Evolutionary conservation across 495 filamentous ascomycete species (phyloP), one percentile per base, ranked within the genome.

Genomic region (Entonaema liquescens): DNA sequence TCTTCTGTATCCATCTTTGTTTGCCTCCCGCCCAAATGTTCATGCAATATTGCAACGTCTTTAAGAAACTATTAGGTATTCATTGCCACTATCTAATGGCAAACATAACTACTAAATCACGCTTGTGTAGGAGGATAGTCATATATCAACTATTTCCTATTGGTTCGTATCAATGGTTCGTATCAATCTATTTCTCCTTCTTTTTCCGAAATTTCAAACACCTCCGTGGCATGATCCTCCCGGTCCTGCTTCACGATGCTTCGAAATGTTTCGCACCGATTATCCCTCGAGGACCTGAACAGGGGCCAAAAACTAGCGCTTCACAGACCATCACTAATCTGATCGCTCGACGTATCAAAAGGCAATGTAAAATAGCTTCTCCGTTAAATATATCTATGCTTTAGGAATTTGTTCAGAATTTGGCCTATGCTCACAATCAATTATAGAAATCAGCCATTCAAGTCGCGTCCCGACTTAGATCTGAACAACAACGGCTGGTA

Each of bases 131-230:
- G 23, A 53, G 50, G 15, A 53, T 53, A 29, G 15, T 28, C 50
- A 29, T 53, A 29, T 53, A 2, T 53, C 0, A 12, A 53, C 0
- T 29, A 13, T 47, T 11, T 23, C 42, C 21, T 9, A 47, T 59
- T 54, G 26, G 38, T 44, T 25, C 19, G 33, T 26, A 49, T 67
- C 64, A 29, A 68, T 8, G 26, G 38, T 44, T 25, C 19, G 33
- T 26, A 49, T 67, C 64, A 29, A 68, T 8, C 38, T 60, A 59
- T 55, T 49, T 17, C 21, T 65, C 65, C 49, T 56, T 68, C 50
- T 62, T 73, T 62, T 65, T 57, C 70, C 64, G 70, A 73, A 47
- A 68, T 73, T 73, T 23, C 61, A 52, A 33, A 56, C 59, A 59
- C 8, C 28, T 36, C 33, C 11, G 21, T 29, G 53, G 29, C 17